These are phyloP conservation scores for Macrocybe gigantea DNA, from an alignment of 768 basidiomycete genomes.

Conservation along the genomic window DNA sequence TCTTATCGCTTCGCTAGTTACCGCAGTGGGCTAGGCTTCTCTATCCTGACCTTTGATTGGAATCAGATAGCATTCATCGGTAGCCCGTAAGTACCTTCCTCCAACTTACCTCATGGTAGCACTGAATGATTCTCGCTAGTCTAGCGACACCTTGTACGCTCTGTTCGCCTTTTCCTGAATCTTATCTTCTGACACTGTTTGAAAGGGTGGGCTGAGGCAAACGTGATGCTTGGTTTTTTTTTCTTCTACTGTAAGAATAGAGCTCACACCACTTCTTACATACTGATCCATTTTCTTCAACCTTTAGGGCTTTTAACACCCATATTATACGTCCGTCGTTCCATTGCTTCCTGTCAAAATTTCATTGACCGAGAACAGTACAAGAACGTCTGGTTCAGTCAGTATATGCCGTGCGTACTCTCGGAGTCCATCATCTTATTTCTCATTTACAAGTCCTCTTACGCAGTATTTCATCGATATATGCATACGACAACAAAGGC, in stretches of 20 bases:
- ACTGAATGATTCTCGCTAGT: conserved; percentile 16
- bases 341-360: conserved; percentile 2
- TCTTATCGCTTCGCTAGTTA: conserved; percentile 17
- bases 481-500: conserved; percentile 58
- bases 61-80: conserved; percentile 66
- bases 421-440: neutral
- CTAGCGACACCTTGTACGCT: conserved; percentile 44
- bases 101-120: conserved; percentile 2
- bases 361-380: conserved; percentile 26
- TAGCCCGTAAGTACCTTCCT: conserved; percentile 41
- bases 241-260: conserved; percentile 53
- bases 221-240: conserved; percentile 56
- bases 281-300: conserved; percentile 2
- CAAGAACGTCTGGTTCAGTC: conserved; percentile 49
- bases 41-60: conserved; percentile 53
- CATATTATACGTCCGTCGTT: conserved; percentile 33
- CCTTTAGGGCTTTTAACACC: conserved; percentile 43
- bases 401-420: conserved; percentile 48
- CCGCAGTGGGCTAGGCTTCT: conserved; percentile 46
- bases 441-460: conserved; percentile 10
- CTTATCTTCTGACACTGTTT: conserved; percentile 10
- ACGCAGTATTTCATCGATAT: conserved; percentile 36
- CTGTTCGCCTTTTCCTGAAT: neutral
- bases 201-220: conserved; percentile 72
- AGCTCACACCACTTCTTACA: neutral